Percentiles rank a stretch among this genome's conserved stretches.
These are phyloP conservation scores for Solanum chmielewskii DNA, from an alignment of 257 asterid species.

Conservation along the genomic window DNA sequence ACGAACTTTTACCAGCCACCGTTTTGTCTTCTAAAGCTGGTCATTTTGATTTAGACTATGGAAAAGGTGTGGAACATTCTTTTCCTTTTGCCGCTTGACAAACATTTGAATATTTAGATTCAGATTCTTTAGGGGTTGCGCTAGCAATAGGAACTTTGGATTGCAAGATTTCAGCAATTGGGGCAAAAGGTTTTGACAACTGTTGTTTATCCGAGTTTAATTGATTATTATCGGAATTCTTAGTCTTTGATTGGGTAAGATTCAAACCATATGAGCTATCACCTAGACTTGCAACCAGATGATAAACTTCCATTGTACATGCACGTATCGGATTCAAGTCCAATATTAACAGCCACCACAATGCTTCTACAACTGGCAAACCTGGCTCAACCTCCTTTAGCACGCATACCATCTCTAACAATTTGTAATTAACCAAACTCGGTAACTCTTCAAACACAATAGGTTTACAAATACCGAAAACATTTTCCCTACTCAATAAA, in stretches of 20 bases:
- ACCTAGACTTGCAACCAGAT: constrained; percentile 11
- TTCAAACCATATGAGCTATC: not conserved
- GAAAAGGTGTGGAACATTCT: constrained; percentile 15
- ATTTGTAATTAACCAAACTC: constrained; percentile 42
- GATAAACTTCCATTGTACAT: constrained; percentile 24
- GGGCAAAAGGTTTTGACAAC: constrained; percentile 4
- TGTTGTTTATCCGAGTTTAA: constrained; percentile 8
- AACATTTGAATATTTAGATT: constrained; percentile 4
- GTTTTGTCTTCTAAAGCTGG: constrained; percentile 27
- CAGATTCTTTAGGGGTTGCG: constrained; percentile 6
- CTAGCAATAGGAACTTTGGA: constrained; percentile 9
- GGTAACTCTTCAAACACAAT: constrained; percentile 34
- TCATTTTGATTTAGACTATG: constrained; percentile 19
- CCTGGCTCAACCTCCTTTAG: constrained; percentile 55
- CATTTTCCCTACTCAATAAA: constrained; percentile 33
- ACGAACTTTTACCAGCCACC: constrained; percentile 21
- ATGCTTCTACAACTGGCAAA: constrained; percentile 46
- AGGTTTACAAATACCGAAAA: constrained; percentile 11
- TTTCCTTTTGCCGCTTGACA: constrained; percentile 8
- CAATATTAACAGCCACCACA: constrained; percentile 64
- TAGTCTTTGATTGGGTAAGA: constrained; percentile 5
- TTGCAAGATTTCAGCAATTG: constrained; percentile 9
- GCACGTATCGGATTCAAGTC: constrained; percentile 63
- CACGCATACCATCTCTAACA: constrained; percentile 67
- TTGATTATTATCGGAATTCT: constrained; percentile 13